Base-by-base conservation (phyloP, 345 rosid genomes). In the Odontarrhena argentea region DNA sequence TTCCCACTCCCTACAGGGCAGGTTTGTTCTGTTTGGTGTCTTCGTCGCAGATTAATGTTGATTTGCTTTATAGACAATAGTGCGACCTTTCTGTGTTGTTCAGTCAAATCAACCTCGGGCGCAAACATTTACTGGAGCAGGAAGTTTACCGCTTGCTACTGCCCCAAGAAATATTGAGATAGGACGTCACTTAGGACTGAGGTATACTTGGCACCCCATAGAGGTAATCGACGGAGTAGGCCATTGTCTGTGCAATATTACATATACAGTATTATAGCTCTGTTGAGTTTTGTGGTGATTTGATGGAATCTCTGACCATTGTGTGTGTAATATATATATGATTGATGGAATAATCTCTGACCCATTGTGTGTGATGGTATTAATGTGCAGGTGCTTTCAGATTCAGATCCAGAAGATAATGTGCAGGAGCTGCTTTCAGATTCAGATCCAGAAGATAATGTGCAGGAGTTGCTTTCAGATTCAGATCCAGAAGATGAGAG, bases 1-100 rank as follows among this genome's bases (percentile, higher is more conserved):
- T 28, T 28, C 32, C 32, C 32, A 28, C 32, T 1, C 32, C 32
- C 32, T 28, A 28, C 32, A 28, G 32, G 7, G 5, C 32, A 1
- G 13, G 60, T 55, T 55, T 55, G 43, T 55, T 55, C 60, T 9
- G 41, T 35, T n/a, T 35, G 7, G 7, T 52, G 10, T 12, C 56
- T 53, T 8, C 25, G 4, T 54, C 8, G 5, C 55, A 14, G 28
- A 11, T 50, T 50, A 13, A 5, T 25, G 34, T 25, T 28, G 32
- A 2, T 28, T 11, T 6, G 14, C 1, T 49, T 26, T 54, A 8
- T 54, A 13, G 58, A 54, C 42, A 9, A 4, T 24, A 48, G 7
- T 8, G 3, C 9, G 6, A 4, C 26, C 10, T 6, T 22, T 48
- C 22, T 24, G 52, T 28, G 22, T 48, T 3, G n/a, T 48, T 22